Conservation (phyloP, 2,329 filamentous ascomycete genomes). For the Aspergillus spinulosporus region DNA sequence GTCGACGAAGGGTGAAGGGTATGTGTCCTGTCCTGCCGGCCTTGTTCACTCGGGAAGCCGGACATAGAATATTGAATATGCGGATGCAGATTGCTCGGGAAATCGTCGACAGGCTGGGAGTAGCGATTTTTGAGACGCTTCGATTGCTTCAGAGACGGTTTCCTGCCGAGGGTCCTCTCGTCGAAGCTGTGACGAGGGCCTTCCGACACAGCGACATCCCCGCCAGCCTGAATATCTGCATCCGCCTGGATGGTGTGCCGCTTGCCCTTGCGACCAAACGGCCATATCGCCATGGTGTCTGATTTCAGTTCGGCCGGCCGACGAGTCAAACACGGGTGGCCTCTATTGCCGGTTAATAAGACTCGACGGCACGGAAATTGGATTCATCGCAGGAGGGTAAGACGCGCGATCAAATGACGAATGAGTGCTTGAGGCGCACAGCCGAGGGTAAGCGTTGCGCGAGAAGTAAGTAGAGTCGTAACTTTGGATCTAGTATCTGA, state of each 20-base stretch:
- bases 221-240: slow-evolving; percentile 47
- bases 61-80: slow-evolving; percentile 24
- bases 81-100: slow-evolving; percentile 17
- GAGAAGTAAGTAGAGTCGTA: background rate
- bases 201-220: slow-evolving; percentile 39
- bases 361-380: slow-evolving; percentile 22
- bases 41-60: slow-evolving; percentile 25
- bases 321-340: slow-evolving; percentile 24
- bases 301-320: slow-evolving; percentile 20
- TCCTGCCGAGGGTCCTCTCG: slow-evolving; percentile 30
- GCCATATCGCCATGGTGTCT: slow-evolving; percentile 73
- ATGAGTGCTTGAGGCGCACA: background rate
- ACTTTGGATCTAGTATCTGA: background rate
- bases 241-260: slow-evolving; percentile 62
- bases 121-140: slow-evolving; percentile 37
- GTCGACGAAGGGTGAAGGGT: slow-evolving; percentile 35
- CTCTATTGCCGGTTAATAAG: slow-evolving; percentile 20
- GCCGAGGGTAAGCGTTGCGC: slow-evolving; percentile 12
- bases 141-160: slow-evolving; percentile 36
- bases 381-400: slow-evolving; percentile 27
- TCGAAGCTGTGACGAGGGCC: slow-evolving; percentile 27
- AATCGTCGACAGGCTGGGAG: slow-evolving; percentile 30
- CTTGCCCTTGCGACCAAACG: slow-evolving; percentile 73
- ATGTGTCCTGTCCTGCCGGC: slow-evolving; percentile 26
- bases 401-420: slow-evolving; percentile 20